phyloP scores from a whole-genome alignment of 495 filamentous ascomycete genomes.

The Xylaria castorea region DNA sequence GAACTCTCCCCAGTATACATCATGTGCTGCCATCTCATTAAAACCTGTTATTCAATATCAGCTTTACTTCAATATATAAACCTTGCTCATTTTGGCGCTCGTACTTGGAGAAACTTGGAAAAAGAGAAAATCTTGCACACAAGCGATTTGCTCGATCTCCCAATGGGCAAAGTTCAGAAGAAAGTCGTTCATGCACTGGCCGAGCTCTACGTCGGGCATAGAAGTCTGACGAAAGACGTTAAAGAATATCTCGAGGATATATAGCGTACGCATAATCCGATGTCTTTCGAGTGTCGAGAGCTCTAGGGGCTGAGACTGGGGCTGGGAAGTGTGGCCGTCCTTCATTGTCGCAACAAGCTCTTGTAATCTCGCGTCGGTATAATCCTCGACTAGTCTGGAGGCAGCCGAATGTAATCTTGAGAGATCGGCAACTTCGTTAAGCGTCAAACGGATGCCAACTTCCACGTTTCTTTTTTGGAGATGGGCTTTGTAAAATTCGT shows the following conservation, averaged over 20 bases:
- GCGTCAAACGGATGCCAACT: neutral
- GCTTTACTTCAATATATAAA: conserved; percentile 9
- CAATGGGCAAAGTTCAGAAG: conserved; percentile 13
- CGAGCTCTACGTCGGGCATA: conserved; percentile 2
- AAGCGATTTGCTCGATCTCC: conserved; percentile 15
- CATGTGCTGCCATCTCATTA: conserved; percentile 16
- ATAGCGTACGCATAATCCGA: conserved; percentile 18
- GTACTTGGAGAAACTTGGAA: conserved; percentile 13
- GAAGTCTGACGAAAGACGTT: conserved; percentile 11
- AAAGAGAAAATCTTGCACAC: conserved; percentile 15
- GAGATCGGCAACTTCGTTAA: neutral
- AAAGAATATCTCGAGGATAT: conserved; percentile 9
- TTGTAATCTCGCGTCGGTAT: too few species aligned
- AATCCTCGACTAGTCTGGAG: neutral
- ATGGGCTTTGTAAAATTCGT: conserved; percentile 14
- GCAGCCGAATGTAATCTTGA: conserved; percentile 1
- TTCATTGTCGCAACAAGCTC: neutral
- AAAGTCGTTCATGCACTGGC: conserved; percentile 13
- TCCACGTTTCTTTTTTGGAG: conserved; percentile 12
- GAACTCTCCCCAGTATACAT: conserved; percentile 13
- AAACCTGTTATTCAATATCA: conserved; percentile 12
- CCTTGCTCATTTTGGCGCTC: neutral
- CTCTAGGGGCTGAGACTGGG: conserved; percentile 2
- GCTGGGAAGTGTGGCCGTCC: conserved; percentile 2
- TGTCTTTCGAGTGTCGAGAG: conserved; percentile 13